Base-by-base conservation (phyloP, 192 early-diverging fungal genomes). In the Coemansia sp. region DNA sequence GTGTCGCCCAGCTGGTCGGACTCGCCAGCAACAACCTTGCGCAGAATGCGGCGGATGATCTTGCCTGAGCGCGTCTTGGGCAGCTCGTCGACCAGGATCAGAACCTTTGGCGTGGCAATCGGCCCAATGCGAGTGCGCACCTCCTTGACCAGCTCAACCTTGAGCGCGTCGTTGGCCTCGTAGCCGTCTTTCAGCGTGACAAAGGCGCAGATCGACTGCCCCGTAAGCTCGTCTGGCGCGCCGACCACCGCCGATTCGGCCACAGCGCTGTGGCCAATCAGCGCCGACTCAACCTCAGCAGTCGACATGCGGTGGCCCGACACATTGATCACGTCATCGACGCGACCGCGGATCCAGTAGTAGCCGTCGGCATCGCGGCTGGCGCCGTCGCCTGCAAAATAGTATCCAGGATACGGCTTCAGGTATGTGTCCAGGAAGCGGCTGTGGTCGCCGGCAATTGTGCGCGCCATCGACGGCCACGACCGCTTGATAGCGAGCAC, bases 51-150 rank as follows among this genome's bases (percentile, higher is more conserved):
- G 46, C 96, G 86, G 90, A 98, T 95, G 71, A 98, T 93, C 84
- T 98, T 98, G 54, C 96, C 96, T 34, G 88, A 90, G 23, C 95
- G 87, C 22, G 96, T 98, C 85, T 98, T 97, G 70, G 96, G 95
- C 60, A 97, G 82, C 75, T 95, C 94, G 20, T 82, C 82, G 5
- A 92, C 89, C 60, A 97, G 66, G 59, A 96, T 87, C 28, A 98
- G 87, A 40, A 83, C 79, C 77, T 93, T 94, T 22, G 96, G 94
- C 6, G 90, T 86, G 50, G 95, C 95, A 65, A 98, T 95, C 15
- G 96, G 90, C 2, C 94, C 96, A 81, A 98, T 97, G 60, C 88
- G 88, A 46, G 88, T 84, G 55, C 93, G 90, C 9, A 98, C 89
- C 61, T 93, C 90, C 22, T 84, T 62, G 25, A 85, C 78, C 40